Base-by-base conservation (phyloP, 257 asterid genomes). In the Plantago ovata region DNA sequence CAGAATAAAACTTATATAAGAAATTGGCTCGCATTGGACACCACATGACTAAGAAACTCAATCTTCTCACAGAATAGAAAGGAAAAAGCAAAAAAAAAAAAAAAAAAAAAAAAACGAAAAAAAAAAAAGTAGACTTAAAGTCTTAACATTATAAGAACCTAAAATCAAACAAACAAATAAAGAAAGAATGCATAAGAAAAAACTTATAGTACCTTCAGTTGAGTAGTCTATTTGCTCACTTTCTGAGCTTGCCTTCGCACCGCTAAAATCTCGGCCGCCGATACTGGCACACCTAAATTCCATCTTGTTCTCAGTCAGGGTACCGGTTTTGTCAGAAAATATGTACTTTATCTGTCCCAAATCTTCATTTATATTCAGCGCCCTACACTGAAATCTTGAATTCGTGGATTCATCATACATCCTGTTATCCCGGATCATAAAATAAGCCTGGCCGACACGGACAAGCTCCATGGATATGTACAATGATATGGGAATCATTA, bases 401-500 rank as follows among this genome's bases (percentile, higher is more conserved):
- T 93, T 93, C 38, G 97, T 69, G 41, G 85, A 58, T 56, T 76
- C 69, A 48, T 93, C 99, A 18, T 63, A 66, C 97, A 93, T 84
- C 58, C 72, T 60, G 16, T 69, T 21, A 70, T 93, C 97, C 40
- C 81, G 74, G 67, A 89, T 81, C 99, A 93, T 93, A 62, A 85
- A 89, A 74, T 79, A 93, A 61, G 99, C 97, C 81, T 93, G 99
- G 56, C 99, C 99, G 56, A 89, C 85, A 55, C 99, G 97, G 62
- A 93, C 99, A 69, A 93, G 95, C 78, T 93, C 99, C 95, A 93
- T 79, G 24, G 99, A 89, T 76, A 93, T 89, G 77, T 93, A 93
- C 76, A 93, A 66, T 6, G 99, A 89, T 76, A 93, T 93, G 36
- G 99, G 99, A 75, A 93, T 93, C 96, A 93, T 84, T 62, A 93